A percentile compares a stretch with the other conserved stretches of the same genome.
These are phyloP conservation scores for Pachysandra terminalis DNA, from an alignment of 164 flowering plant species.

Conservation along the genomic window DNA sequence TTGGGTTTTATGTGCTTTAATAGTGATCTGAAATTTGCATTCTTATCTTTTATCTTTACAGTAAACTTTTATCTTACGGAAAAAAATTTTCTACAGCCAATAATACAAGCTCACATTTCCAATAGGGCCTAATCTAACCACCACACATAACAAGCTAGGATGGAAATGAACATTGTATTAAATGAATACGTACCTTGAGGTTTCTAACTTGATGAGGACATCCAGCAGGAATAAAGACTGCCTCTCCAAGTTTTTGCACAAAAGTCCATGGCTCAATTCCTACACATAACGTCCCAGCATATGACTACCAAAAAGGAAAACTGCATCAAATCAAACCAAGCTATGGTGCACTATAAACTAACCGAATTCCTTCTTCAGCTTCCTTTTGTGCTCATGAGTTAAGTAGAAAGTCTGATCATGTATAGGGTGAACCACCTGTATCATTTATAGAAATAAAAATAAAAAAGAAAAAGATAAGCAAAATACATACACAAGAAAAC, in stretches of 20 bases:
- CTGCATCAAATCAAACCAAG: not conserved
- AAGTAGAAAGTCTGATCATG: slow-evolving; percentile 50
- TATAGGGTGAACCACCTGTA: slow-evolving; percentile 51
- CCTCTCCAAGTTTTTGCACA: slow-evolving; percentile 49
- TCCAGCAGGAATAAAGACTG: slow-evolving; percentile 53
- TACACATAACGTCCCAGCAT: slow-evolving; percentile 8
- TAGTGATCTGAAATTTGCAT: too few relatives aligned
- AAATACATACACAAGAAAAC: not conserved
- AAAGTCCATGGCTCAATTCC: slow-evolving; percentile 63
- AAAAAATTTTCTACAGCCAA: too few relatives aligned
- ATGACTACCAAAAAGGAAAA: not conserved
- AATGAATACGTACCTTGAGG: slow-evolving; percentile 31
- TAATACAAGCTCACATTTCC: too few relatives aligned
- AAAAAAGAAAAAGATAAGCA: not conserved
- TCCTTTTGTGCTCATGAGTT: slow-evolving; percentile 37
- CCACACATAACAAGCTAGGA: not conserved
- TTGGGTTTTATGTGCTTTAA: too few relatives aligned
- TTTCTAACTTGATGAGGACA: slow-evolving; percentile 60
- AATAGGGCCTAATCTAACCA: not conserved
- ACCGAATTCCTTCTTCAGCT: slow-evolving; percentile 52
- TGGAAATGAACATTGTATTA: not conserved
- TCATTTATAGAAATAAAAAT: not conserved
- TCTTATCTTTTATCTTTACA: too few relatives aligned
- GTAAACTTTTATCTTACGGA: too few relatives aligned
- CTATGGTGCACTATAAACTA: not conserved